These are phyloP conservation scores for Geoglossum cookeanum DNA, from an alignment of 2,329 filamentous ascomycete species.

Conservation along the genomic window DNA sequence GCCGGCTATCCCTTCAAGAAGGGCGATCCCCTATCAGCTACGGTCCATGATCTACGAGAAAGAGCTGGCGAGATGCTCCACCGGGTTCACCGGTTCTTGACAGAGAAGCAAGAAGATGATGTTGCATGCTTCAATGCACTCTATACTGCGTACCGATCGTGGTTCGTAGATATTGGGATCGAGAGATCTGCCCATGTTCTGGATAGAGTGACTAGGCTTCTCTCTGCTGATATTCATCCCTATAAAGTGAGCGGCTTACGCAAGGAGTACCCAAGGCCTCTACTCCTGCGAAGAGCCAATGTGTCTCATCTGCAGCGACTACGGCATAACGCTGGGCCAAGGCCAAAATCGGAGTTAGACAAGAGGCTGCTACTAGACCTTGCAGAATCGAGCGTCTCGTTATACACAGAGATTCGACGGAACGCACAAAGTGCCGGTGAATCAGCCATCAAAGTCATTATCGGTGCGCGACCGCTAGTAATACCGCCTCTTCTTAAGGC, in stretches of 20 bases:
- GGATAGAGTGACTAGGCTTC: constrained; percentile 67
- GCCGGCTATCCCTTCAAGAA: constrained; percentile 64
- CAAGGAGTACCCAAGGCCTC: constrained; percentile 78
- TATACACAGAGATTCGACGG: constrained; percentile 89
- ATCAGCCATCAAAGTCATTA: constrained; percentile 77
- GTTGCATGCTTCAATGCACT: constrained; percentile 86
- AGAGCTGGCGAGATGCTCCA: constrained; percentile 65
- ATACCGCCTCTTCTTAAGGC: constrained; percentile 72
- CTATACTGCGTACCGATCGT: constrained; percentile 81
- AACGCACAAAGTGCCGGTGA: constrained; percentile 85
- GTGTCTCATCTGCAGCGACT: constrained; percentile 89
- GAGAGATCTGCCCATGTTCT: constrained; percentile 87
- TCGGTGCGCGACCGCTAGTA: constrained; percentile 72
- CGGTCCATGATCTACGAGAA: constrained; percentile 65
- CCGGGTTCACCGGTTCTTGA: constrained; percentile 67
- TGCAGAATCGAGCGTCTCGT: constrained; percentile 71
- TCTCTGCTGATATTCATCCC: constrained; percentile 69
- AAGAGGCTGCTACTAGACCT: constrained; percentile 70
- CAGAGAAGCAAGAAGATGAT: constrained; percentile 75
- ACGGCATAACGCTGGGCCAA: constrained; percentile 76
- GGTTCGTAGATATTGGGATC: constrained; percentile 95
- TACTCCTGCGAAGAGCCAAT: constrained; percentile 84
- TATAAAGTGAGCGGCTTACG: constrained; percentile 89
- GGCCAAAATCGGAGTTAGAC: constrained; percentile 79
- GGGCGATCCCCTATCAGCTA: constrained; percentile 45